These are phyloP conservation scores for Symbiodinium pilosum DNA, from an alignment of 73 alveolate genomes.

Conservation along the genomic window DNA sequence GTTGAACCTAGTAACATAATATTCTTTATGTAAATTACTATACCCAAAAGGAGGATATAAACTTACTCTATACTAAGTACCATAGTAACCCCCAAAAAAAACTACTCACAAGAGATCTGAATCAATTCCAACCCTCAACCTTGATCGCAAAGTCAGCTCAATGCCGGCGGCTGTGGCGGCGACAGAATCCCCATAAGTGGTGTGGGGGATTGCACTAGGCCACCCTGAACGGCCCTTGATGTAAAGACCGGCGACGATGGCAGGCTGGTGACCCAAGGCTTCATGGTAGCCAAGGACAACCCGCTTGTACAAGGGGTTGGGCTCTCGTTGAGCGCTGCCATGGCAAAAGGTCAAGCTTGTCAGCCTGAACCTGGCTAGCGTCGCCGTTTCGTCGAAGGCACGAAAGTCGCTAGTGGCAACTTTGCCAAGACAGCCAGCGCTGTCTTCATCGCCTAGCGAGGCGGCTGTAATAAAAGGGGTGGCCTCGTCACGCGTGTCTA, in stretches of 20 bases:
- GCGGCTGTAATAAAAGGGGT: too few species aligned
- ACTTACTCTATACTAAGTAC: too few species aligned
- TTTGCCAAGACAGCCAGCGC: background rate
- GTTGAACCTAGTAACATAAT: too few species aligned
- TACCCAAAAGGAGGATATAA: too few species aligned
- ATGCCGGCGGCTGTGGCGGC: constrained; percentile 1
- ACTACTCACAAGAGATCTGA: too few species aligned
- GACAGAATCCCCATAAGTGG: constrained; percentile 13
- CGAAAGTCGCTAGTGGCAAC: background rate
- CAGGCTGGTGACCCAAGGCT: background rate
- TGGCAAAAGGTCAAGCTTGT: background rate
- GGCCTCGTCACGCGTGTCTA: too few species aligned
- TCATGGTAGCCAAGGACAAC: background rate
- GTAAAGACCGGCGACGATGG: background rate
- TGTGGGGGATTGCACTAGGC: constrained; percentile 13
- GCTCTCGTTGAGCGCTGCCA: background rate
- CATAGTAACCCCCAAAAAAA: too few species aligned
- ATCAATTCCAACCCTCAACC: too few species aligned
- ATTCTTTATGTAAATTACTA: too few species aligned
- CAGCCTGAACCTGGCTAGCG: background rate
- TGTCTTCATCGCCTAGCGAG: background rate
- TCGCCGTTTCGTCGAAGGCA: constrained; percentile 23
- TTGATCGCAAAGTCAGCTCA: too few species aligned
- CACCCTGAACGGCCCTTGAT: background rate
- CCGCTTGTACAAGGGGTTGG: background rate